Evolutionary conservation across 2,329 filamentous ascomycete species (phyloP), one percentile per base, ranked within the genome.

Genomic region (Lecanoromycetidae sp.): DNA sequence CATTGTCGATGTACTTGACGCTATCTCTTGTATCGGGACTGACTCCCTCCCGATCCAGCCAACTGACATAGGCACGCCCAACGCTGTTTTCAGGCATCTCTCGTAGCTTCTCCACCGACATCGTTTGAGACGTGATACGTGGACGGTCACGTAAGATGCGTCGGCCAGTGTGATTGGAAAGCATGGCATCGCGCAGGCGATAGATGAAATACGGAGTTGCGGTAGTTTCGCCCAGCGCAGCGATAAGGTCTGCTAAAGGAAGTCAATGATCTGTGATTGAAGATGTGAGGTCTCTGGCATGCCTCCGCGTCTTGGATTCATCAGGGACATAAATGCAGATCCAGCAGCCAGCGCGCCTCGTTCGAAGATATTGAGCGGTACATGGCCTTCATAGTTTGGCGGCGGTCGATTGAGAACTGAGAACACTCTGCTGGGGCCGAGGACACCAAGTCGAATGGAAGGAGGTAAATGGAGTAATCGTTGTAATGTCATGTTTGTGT

Each of bases 121-220:
- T 69, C 0, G 75, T 78, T 48, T 74, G 63, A 13, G 87, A 93
- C 3, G 82, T 90, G 54, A 98, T 86, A 54, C 88, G 82, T 3
- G 91, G 91, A 10, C 87, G 81, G 57, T 91, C 84, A 54, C 85
- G 84, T 53, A 98, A 79, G 62, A 98, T 95, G 41, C 87, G 82
- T 1, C 91, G 84, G 48, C 91, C 91, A 0, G 86, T 94, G 1
- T 85, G 74, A 54, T 80, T 72, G 23, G 78, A 70, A 46, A 98
- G 84, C 91, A 98, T 98, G 53, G 83, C 85, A 61, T 90, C 78
- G 55, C 87, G 87, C 17, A 98, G 84, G 48, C 86, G 84, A 66
- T 85, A 79, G 65, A 95, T 88, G 70, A 96, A 95, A 74, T 87
- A 94, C 10, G 91, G 91, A 8, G 88, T 87, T 19, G 88, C 87